Evolutionary conservation across 495 filamentous ascomycete species (phyloP), one percentile per base, ranked within the genome.

Genomic region (Pseudevernia furfuracea): DNA sequence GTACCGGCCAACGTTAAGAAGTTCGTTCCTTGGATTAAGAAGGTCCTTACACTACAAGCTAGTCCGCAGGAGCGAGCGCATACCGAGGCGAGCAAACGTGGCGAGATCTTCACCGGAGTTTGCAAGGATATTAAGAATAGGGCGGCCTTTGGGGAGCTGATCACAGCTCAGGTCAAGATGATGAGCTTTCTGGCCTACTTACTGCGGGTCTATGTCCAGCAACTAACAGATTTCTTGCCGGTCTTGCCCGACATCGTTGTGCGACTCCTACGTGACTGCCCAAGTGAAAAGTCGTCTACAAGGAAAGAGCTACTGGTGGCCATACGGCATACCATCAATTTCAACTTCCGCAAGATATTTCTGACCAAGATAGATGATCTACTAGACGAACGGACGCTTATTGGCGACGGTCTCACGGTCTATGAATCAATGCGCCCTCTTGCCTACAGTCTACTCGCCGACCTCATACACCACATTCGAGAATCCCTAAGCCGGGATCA

Each of bases 111-210:
- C 69, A 95, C 90, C 0, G 95, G 94, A 9, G 90, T 99, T 36
- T 94, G 90, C 76, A 89, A 88, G 43, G 90, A 93, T 63, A 97
- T 99, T 68, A 92, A 91, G 75, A 96, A 97, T 69, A 80, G 94
- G 28, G 87, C 88, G 25, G 95, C 93, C 9, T 99, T 97, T 78
- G 95, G 95, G 3, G 95, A 99, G 64, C 92, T 99, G 65, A 93
- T 99, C 61, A 97, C 90, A 0, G 92, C 91, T 1, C 95, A 99
- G 74, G 94, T 99, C 52, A 99, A 99, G 81, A 97, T 94, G 0
- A 97, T 99, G 95, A 96, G 91, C 68, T 99, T 99, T 71, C 75
- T 99, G 67, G 95, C 95, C 1, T 99, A 97, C 74, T 78, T 99
- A 7, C 81, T 99, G 34, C 82, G 95, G 32, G 86, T 92, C 46